phyloP scores from a whole-genome alignment of 257 asterid genomes.

The Solanum chaucha region DNA sequence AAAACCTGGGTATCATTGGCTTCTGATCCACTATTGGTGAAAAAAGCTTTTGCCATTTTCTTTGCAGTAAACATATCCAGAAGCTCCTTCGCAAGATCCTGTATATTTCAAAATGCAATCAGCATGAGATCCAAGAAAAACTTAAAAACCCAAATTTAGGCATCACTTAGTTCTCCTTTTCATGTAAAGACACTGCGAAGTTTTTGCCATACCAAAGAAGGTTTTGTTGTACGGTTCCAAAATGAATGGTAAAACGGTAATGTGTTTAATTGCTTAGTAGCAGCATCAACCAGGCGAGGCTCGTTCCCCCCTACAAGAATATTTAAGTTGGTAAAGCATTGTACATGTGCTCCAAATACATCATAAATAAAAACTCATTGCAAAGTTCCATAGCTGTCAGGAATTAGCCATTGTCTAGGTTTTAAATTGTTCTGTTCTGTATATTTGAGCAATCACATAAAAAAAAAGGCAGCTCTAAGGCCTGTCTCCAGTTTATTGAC shows the following conservation, averaged over 20 bases:
- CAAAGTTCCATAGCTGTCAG: not conserved
- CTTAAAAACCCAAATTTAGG: not conserved
- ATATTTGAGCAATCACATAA: not conserved
- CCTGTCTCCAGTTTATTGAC: not conserved
- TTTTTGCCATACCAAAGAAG: constrained; percentile 54
- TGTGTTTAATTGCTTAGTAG: constrained; percentile 68
- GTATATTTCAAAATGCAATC: constrained; percentile 5
- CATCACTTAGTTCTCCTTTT: not conserved
- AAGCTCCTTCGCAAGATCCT: constrained; percentile 90
- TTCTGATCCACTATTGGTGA: constrained; percentile 94
- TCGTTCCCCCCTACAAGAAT: constrained; percentile 72
- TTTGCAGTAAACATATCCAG: constrained; percentile 60
- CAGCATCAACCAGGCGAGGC: constrained; percentile 88
- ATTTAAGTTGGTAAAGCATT: not conserved
- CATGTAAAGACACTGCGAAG: not conserved
- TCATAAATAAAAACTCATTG: not conserved
- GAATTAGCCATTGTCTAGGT: not conserved
- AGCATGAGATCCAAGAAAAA: not conserved
- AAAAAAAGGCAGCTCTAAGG: not conserved
- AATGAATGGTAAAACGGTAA: constrained; percentile 96
- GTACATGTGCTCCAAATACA: not conserved
- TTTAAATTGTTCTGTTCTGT: not conserved
- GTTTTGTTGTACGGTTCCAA: constrained; percentile 95
- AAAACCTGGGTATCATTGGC: constrained; percentile 95
- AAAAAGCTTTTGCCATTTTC: constrained; percentile 81